Conservation (phyloP, 306 rosid species). For the Casuarina glauca region DNA sequence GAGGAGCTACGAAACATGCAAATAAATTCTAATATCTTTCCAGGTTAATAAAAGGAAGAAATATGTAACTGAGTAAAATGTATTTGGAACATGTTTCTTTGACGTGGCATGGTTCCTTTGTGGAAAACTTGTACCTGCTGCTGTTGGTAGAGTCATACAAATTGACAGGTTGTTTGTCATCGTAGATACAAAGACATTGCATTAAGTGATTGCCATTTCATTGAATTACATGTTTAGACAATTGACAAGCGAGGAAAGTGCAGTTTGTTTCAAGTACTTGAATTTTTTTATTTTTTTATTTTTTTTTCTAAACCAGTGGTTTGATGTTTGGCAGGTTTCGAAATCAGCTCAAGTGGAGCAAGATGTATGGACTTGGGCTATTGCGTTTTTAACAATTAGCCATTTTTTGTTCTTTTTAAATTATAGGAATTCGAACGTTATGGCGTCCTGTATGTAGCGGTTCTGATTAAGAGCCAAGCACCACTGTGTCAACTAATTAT, state of each 20-base stretch:
- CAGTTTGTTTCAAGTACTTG: not conserved
- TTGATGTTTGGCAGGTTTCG: not conserved
- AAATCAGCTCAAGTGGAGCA: not conserved
- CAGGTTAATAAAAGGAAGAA: not conserved
- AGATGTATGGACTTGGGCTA: not conserved
- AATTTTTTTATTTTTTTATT: not conserved
- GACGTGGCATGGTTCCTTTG: not conserved
- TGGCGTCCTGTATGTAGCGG: not conserved
- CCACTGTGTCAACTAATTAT: not conserved
- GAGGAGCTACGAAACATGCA: not conserved
- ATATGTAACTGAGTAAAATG: not conserved
- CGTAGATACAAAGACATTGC: not conserved
- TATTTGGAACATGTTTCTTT: not conserved
- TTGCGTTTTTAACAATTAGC: not conserved
- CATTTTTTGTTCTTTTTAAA: not conserved
- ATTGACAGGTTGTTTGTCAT: not conserved
- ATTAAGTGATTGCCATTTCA: not conserved
- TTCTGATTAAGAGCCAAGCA: not conserved
- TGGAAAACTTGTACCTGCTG: not conserved
- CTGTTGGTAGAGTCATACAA: not conserved
- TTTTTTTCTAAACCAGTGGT: not conserved
- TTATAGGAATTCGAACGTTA: not conserved
- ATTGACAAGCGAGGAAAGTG: not conserved
- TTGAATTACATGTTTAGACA: not conserved
- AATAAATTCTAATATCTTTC: not conserved